Evolutionary conservation across 2,329 filamentous ascomycete species (phyloP).

Genomic region (Epichloe sibirici): DNA sequence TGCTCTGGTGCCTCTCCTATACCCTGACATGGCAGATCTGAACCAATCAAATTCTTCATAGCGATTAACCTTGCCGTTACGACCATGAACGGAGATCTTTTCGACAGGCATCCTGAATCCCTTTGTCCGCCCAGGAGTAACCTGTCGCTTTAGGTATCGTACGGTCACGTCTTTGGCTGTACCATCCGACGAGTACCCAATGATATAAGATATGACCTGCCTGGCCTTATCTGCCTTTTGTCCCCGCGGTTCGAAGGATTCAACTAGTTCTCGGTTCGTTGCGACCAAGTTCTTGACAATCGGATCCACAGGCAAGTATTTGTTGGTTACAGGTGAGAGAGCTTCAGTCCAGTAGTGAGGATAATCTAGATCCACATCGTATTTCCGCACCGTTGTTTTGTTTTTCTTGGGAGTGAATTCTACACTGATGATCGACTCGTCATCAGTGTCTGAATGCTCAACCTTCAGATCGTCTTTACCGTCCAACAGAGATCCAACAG

Average conservation of each 20-base stretch:
- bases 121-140: conserved; percentile 82
- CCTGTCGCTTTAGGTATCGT: conserved; percentile 71
- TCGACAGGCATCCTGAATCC: conserved; percentile 66
- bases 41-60: conserved; percentile 86
- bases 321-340: conserved; percentile 68
- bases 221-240: conserved; percentile 72
- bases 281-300: conserved; percentile 57
- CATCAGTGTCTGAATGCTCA: conserved; percentile 37
- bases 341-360: conserved; percentile 93
- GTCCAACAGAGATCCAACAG: background rate
- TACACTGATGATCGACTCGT: conserved; percentile 48
- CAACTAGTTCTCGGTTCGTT: conserved; percentile 57
- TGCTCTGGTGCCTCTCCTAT: conserved; percentile 37
- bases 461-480: conserved; percentile 34
- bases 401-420: conserved; percentile 27
- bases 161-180: conserved; percentile 92
- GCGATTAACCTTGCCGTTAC: conserved; percentile 61
- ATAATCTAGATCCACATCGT: conserved; percentile 66
- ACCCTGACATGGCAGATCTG: conserved; percentile 63
- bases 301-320: conserved; percentile 67
- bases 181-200: conserved; percentile 72
- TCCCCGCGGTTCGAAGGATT: conserved; percentile 72
- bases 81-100: conserved; percentile 70
- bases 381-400: conserved; percentile 32
- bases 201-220: conserved; percentile 80